Conservation (phyloP, 805 yeast genomes). For the Kuraishia borneana region DNA sequence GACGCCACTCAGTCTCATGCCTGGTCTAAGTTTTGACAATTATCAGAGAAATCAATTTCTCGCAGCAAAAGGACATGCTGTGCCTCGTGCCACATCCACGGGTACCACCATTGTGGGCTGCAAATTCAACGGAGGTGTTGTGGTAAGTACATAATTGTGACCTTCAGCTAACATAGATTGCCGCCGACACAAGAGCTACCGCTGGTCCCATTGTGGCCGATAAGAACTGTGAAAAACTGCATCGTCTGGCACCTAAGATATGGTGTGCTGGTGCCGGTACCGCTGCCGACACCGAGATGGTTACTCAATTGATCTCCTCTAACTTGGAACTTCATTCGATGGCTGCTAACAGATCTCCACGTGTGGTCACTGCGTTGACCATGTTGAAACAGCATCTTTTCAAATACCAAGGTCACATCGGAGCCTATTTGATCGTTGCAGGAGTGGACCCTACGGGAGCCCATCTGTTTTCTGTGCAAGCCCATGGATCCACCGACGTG, state of each 20-base stretch:
- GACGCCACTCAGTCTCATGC: conserved; percentile 41
- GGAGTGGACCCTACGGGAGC: conserved; percentile 97
- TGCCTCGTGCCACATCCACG: conserved; percentile 89
- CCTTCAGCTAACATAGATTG: conserved; percentile 33
- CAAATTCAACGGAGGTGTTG: conserved; percentile 86
- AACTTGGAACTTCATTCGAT: conserved; percentile 85
- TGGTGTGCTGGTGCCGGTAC: conserved; percentile 99
- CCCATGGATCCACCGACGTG: conserved; percentile 96
- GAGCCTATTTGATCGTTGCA: conserved; percentile 96
- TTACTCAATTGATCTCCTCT: conserved; percentile 84
- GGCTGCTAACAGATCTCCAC: conserved; percentile 75
- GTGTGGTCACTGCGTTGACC: conserved; percentile 89
- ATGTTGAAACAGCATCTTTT: conserved; percentile 91
- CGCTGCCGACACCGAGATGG: conserved; percentile 99
- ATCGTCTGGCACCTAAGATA: conserved; percentile 77
- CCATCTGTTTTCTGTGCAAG: conserved; percentile 85
- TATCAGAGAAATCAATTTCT: conserved; percentile 79
- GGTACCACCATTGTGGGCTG: conserved; percentile 99
- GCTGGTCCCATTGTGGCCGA: conserved; percentile 95
- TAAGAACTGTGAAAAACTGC: conserved; percentile 94
- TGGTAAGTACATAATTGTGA: conserved; percentile 19
- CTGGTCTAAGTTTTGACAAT: conserved; percentile 89
- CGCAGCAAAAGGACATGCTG: conserved; percentile 57
- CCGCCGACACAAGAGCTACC: conserved; percentile 98
- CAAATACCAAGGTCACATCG: conserved; percentile 94